Evolutionary conservation across 371 early-diverging fungal genomes (phyloP), one percentile per base, ranked within the genome.

Genomic region (Rozella allomycis): DNA sequence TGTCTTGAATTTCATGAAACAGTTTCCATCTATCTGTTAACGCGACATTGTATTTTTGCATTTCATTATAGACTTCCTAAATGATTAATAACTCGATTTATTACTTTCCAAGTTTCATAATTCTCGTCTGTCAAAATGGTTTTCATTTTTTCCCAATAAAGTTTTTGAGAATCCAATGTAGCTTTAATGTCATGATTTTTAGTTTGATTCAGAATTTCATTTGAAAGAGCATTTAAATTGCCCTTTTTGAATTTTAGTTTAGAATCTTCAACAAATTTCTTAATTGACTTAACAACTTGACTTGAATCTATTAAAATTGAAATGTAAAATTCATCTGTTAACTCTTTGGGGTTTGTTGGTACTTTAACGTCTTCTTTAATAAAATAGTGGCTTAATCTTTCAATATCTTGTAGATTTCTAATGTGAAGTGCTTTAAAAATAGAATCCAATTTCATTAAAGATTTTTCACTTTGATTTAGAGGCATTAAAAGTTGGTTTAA

Each of bases 391-490:
- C 49, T 44, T 17, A 58, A 37, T 25, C 33, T 25, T 40, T 55
- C 59, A 26, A 59, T 52, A 33, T 59, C 60, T 17, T 53, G 50
- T 12, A 59, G 37, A 22, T 50, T 54, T 30, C 54, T 52, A 8
- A 59, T 52, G 3, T 46, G 46, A n/a, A 59, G 36, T 3, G 60
- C 60, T 34, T 59, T 59, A 35, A 59, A 59, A 17, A 59, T 59
- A 11, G 46, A 43, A 41, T 59, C 60, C n/a, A 59, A 38, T 25
- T 49, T 49, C 56, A 59, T 56, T 7, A 60, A 34, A 0, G 52
- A 41, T 34, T 60, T 56, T 33, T 60, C 60, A 34, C 49, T 48
- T 25, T 28, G 30, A 25, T 56, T 49, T 12, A 60, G 31, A 16
- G 57, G 54, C 10, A 50, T 43, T 23, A 60, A 35, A n/a, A 60